Percentiles rank a stretch among this genome's conserved stretches.
These are phyloP conservation scores for Cryomyces antarcticus DNA, from an alignment of 495 filamentous ascomycete genomes.

Conservation along the genomic window DNA sequence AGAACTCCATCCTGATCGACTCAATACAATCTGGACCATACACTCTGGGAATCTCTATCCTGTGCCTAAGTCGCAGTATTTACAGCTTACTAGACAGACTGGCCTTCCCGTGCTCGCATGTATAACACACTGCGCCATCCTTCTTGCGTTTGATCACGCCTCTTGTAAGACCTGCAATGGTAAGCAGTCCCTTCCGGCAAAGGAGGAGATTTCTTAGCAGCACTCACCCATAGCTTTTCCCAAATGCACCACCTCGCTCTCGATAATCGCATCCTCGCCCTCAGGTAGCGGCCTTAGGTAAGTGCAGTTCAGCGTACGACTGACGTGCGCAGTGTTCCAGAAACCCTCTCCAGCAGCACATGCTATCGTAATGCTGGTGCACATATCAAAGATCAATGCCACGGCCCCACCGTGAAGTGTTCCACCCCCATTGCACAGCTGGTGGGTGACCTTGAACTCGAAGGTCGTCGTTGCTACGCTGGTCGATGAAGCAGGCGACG, in stretches of 20 bases:
- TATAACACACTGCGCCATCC: slow-evolving; percentile 15
- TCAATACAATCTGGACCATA: too few relatives aligned
- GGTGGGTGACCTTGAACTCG: background rate
- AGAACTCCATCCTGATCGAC: too few relatives aligned
- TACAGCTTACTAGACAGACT: too few relatives aligned
- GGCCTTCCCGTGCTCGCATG: slow-evolving; percentile 20
- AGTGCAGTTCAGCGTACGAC: slow-evolving; percentile 16
- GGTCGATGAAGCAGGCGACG: too few relatives aligned
- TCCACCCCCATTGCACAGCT: slow-evolving; percentile 12
- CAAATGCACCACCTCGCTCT: slow-evolving; percentile 17
- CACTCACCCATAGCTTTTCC: slow-evolving; percentile 11
- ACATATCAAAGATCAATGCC: slow-evolving; percentile 18
- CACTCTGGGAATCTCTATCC: too few relatives aligned
- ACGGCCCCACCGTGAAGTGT: slow-evolving; percentile 19
- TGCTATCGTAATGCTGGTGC: slow-evolving; percentile 12
- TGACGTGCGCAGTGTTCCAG: slow-evolving; percentile 19
- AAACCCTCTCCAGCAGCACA: slow-evolving; percentile 8
- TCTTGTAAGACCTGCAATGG: background rate
- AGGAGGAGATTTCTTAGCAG: too few relatives aligned
- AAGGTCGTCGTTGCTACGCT: background rate
- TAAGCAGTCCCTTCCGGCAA: too few relatives aligned
- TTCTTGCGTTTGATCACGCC: slow-evolving; percentile 9
- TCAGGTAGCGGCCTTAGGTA: slow-evolving; percentile 16
- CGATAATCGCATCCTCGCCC: slow-evolving; percentile 13
- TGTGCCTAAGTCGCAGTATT: too few relatives aligned